A percentile compares a stretch with the other conserved stretches of the same genome.
Evolutionary conservation across 768 basidiomycete species (phyloP).

Genomic region (Suillus brevipes): DNA sequence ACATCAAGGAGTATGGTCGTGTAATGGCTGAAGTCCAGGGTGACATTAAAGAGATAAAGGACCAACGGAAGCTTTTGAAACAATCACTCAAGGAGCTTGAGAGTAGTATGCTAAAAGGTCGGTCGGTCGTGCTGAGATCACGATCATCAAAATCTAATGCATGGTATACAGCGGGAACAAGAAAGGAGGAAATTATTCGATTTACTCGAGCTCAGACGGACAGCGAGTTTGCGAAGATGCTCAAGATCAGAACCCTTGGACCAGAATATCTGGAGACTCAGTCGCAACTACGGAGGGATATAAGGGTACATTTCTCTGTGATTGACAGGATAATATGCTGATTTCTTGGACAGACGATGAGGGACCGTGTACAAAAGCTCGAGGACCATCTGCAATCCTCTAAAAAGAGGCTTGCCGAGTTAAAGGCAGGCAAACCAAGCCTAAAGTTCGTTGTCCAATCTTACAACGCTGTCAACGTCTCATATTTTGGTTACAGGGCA

Average conservation of each 20-base stretch:
- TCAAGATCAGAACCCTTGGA: constrained; percentile 74
- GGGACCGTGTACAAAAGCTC: constrained; percentile 74
- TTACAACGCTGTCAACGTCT: background rate
- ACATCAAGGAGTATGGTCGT: constrained; percentile 51
- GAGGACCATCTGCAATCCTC: constrained; percentile 70
- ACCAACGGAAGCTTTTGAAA: constrained; percentile 40
- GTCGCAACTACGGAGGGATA: constrained; percentile 66
- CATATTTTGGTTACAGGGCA: constrained; percentile 47
- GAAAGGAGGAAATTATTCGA: constrained; percentile 79
- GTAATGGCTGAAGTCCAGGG: constrained; percentile 37
- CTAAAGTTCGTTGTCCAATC: constrained; percentile 51
- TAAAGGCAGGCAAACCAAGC: constrained; percentile 59
- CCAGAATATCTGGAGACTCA: constrained; percentile 89
- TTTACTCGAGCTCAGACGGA: constrained; percentile 80
- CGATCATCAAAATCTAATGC: background rate
- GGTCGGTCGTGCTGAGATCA: constrained; percentile 13
- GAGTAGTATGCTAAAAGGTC: constrained; percentile 68
- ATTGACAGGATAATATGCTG: constrained; percentile 9
- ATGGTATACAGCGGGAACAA: constrained; percentile 61
- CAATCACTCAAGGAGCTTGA: constrained; percentile 56
- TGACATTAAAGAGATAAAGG: constrained; percentile 53
- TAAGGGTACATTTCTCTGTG: constrained; percentile 52
- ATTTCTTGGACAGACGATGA: constrained; percentile 50
- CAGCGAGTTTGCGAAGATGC: constrained; percentile 73
- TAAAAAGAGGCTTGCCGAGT: constrained; percentile 66